Conservation (phyloP, 2,329 filamentous ascomycete genomes). For the Thelonectria blattea region DNA sequence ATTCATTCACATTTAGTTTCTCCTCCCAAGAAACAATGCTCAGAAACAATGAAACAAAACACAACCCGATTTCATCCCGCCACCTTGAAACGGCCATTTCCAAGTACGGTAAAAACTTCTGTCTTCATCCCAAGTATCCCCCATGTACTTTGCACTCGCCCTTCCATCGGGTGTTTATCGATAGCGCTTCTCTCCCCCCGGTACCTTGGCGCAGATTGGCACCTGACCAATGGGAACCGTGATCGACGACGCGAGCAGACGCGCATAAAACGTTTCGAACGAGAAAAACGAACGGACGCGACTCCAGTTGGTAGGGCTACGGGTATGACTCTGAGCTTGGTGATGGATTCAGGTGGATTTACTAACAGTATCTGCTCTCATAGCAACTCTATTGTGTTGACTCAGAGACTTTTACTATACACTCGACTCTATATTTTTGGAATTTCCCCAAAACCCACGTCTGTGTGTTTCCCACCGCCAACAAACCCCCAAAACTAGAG, state of each 20-base stretch:
- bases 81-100: background rate
- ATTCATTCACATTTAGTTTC: background rate
- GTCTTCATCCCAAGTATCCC: slow-evolving; percentile 11
- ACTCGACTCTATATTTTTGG: no score
- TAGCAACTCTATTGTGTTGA: no score
- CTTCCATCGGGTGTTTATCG: slow-evolving; percentile 35
- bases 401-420: no score
- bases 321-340: background rate
- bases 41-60: background rate
- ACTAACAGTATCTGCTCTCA: no score
- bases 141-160: slow-evolving; percentile 2
- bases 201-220: slow-evolving; percentile 30
- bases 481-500: background rate
- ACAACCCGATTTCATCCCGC: background rate
- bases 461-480: slow-evolving; percentile 2
- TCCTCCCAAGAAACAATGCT: background rate
- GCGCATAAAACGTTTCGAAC: slow-evolving; percentile 28
- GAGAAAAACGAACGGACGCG: background rate
- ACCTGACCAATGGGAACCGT: slow-evolving; percentile 31
- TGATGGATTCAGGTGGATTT: no score
- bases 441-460: no score
- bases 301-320: background rate
- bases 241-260: slow-evolving; percentile 33
- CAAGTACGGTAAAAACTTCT: slow-evolving; percentile 17
- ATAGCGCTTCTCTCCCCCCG: slow-evolving; percentile 35